These are phyloP conservation scores for Eutypella sp. DNA, from an alignment of 2,329 filamentous ascomycete species.

Conservation along the genomic window DNA sequence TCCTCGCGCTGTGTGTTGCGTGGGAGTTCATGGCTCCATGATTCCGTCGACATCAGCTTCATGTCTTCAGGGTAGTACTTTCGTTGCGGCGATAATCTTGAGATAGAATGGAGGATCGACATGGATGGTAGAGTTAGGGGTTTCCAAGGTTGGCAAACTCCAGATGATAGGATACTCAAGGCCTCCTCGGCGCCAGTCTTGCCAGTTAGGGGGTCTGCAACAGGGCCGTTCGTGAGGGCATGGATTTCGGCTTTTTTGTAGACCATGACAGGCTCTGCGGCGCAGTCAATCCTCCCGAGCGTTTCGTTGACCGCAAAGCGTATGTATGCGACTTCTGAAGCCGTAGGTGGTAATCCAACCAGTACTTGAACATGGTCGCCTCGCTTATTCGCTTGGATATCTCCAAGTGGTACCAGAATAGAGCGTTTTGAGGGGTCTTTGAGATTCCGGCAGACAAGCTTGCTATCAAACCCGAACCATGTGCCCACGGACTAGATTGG, in stretches of 20 bases:
- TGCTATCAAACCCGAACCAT: slow-evolving; percentile 53
- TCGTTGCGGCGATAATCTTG: slow-evolving; percentile 24
- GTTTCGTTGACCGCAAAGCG: slow-evolving; percentile 49
- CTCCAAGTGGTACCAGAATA: slow-evolving; percentile 50
- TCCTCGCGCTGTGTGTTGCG: slow-evolving; percentile 33
- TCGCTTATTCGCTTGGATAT: slow-evolving; percentile 18
- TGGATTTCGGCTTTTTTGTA: slow-evolving; percentile 56
- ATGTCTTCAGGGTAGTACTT: slow-evolving; percentile 33
- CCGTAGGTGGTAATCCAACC: slow-evolving; percentile 27
- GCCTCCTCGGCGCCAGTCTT: slow-evolving; percentile 59
- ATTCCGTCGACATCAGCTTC: slow-evolving; percentile 29
- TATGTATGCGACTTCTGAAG: slow-evolving; percentile 30
- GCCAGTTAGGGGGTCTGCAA: slow-evolving; percentile 54
- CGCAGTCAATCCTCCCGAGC: slow-evolving; percentile 52
- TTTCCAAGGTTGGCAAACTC: slow-evolving; percentile 44
- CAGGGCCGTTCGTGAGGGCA: slow-evolving; percentile 52
- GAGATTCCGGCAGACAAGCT: slow-evolving; percentile 48
- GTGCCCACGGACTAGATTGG: slow-evolving; percentile 5
- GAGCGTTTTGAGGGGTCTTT: slow-evolving; percentile 37
- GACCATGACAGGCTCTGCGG: slow-evolving; percentile 48
- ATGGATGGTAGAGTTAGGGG: slow-evolving; percentile 16
- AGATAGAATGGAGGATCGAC: slow-evolving; percentile 15
- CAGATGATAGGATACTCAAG: slow-evolving; percentile 43
- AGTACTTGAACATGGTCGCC: slow-evolving; percentile 40
- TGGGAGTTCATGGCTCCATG: slow-evolving; percentile 29